Percentiles rank a stretch among this genome's conserved stretches.
These are phyloP conservation scores for Fulvia fulva DNA, from an alignment of 2,329 filamentous ascomycete genomes.

Conservation along the genomic window DNA sequence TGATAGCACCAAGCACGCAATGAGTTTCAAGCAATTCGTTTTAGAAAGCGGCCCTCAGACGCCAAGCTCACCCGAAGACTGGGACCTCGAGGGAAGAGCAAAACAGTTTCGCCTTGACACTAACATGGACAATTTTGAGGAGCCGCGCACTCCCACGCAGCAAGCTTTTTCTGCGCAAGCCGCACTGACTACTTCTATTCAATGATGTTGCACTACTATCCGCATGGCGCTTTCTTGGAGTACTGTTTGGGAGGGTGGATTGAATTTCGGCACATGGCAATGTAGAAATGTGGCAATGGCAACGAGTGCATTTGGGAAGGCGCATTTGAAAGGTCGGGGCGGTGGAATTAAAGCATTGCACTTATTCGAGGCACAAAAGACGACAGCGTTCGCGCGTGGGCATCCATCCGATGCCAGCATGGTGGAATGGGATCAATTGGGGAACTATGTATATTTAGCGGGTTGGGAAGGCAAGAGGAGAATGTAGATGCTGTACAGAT, in stretches of 20 bases:
- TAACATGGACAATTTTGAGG: constrained; percentile 16
- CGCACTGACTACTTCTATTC: not conserved
- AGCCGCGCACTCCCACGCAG: constrained; percentile 23
- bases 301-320: constrained; percentile 1
- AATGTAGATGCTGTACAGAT: not conserved
- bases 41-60: constrained; percentile 17
- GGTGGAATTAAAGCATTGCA: not conserved
- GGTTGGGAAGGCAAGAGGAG: not conserved
- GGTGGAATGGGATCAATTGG: not conserved
- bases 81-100: not conserved
- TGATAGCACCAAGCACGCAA: constrained; percentile 13
- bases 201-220: not conserved
- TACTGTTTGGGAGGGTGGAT: not conserved
- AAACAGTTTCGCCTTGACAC: constrained; percentile 12
- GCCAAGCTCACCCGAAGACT: not conserved
- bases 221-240: not conserved
- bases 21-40: constrained; percentile 30
- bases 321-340: not conserved
- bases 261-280: not conserved
- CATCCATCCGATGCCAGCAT: not conserved
- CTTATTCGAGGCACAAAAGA: not conserved
- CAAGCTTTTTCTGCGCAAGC: constrained; percentile 5
- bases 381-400: not conserved
- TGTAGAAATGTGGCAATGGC: not conserved
- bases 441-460: not conserved